A percentile compares a stretch with the other conserved stretches of the same genome.
Conservation (phyloP, 495 filamentous ascomycete genomes). For the Annulohypoxylon moriforme region DNA sequence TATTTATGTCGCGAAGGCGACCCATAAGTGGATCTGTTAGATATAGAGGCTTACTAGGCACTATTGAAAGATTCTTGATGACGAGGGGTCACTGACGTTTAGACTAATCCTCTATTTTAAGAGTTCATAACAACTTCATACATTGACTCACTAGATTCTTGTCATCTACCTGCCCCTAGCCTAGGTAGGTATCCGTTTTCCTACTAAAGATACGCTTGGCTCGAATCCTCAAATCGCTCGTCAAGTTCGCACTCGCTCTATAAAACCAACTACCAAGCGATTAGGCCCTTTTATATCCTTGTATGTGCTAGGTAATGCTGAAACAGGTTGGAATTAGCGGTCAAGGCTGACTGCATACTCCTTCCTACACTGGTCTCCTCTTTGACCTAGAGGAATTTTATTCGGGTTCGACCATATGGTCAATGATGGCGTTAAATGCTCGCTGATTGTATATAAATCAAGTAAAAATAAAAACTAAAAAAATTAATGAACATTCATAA, state of each 20-base stretch:
- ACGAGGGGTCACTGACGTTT: background rate
- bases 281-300: conserved; percentile 4
- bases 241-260: background rate
- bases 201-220: background rate
- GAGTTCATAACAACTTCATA: background rate
- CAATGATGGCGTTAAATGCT: background rate
- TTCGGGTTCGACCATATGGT: background rate
- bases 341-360: conserved; percentile 19
- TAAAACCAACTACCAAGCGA: background rate
- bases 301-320: conserved; percentile 3
- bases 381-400: conserved; percentile 1
- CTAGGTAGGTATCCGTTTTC: background rate
- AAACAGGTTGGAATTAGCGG: conserved; percentile 4
- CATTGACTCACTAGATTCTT: background rate
- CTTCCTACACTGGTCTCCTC: conserved; percentile 13
- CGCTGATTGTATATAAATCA: background rate
- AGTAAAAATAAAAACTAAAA: no score
- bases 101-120: conserved; percentile 19
- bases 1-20: conserved; percentile 1
- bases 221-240: background rate
- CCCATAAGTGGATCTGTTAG: background rate
- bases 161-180: background rate
- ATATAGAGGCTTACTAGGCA: conserved; percentile 1
- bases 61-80: background rate
- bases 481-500: background rate